Conservation (phyloP, 257 asterid genomes). For the Solanum clarkiae region DNA sequence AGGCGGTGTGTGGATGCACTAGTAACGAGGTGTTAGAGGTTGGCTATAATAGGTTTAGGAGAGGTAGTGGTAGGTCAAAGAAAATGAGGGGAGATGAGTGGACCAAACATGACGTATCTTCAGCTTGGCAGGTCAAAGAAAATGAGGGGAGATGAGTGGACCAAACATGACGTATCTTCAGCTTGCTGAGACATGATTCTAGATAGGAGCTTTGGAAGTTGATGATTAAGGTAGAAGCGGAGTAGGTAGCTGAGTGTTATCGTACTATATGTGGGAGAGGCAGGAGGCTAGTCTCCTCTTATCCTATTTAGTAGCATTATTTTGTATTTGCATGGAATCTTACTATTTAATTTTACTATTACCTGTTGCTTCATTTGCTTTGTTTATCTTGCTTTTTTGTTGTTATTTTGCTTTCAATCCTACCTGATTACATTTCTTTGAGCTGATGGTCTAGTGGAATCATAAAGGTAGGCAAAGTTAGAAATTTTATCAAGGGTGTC, state of each 20-base stretch:
- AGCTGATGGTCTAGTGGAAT: not conserved
- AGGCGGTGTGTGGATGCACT: not conserved
- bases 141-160: not conserved
- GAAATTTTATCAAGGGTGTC: too few species aligned
- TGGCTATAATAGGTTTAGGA: not conserved
- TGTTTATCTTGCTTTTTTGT: not conserved
- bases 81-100: not conserved
- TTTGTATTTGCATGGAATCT: not conserved
- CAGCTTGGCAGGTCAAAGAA: not conserved
- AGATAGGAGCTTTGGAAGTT: not conserved
- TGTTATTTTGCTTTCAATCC: not conserved
- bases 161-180: not conserved
- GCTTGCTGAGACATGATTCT: not conserved
- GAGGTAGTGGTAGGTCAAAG: not conserved
- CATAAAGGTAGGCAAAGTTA: not conserved
- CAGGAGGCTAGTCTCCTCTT: not conserved
- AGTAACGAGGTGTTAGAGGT: not conserved
- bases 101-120: not conserved
- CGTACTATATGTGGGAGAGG: not conserved
- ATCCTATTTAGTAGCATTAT: not conserved
- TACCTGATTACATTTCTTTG: not conserved
- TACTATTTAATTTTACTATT: not conserved
- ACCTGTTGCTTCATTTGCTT: not conserved
- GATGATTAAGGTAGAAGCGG: not conserved
- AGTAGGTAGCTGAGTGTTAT: not conserved